phyloP scores from a whole-genome alignment of 1,284 basidiomycete genomes.

The Cutaneotrichosporon dermatis region DNA sequence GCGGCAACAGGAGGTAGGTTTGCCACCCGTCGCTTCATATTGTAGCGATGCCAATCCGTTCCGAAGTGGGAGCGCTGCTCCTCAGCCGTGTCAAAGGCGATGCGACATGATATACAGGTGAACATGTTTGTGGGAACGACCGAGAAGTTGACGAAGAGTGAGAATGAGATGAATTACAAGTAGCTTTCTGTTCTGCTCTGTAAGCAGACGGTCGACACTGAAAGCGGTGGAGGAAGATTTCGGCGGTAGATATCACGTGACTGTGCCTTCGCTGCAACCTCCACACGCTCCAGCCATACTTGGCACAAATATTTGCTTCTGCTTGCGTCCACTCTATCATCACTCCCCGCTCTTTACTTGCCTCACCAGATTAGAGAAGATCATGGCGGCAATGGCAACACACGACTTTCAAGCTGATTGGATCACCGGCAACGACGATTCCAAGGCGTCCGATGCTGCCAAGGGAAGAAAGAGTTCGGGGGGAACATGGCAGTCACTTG shows the following conservation, averaged over 20 bases:
- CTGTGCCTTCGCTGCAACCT: too few relatives aligned
- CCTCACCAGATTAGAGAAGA: background rate
- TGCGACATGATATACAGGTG: constrained; percentile 88
- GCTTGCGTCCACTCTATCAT: background rate
- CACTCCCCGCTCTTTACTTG: background rate
- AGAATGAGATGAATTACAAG: background rate
- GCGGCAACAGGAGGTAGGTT: constrained; percentile 79
- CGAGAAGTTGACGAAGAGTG: background rate
- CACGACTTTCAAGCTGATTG: constrained; percentile 13
- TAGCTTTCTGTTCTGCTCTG: too few relatives aligned
- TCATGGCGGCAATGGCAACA: background rate
- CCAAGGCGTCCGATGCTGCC: background rate
- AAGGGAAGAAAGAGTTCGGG: constrained; percentile 3
- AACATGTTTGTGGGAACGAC: constrained; percentile 50
- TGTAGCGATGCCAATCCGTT: constrained; percentile 95
- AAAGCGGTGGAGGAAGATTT: too few relatives aligned
- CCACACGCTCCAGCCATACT: too few relatives aligned
- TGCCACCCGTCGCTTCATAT: constrained; percentile 95
- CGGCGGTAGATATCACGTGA: too few relatives aligned
- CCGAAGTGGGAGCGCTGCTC: constrained; percentile 89
- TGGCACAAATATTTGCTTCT: background rate
- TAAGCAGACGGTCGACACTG: too few relatives aligned
- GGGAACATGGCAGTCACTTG: constrained; percentile 33
- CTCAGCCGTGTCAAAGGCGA: constrained; percentile 78
- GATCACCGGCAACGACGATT: constrained; percentile 4